Evolutionary conservation across 2,329 filamentous ascomycete genomes (phyloP), one percentile per base, ranked within the genome.

Genomic region (Scopulariopsis brevicaulis): DNA sequence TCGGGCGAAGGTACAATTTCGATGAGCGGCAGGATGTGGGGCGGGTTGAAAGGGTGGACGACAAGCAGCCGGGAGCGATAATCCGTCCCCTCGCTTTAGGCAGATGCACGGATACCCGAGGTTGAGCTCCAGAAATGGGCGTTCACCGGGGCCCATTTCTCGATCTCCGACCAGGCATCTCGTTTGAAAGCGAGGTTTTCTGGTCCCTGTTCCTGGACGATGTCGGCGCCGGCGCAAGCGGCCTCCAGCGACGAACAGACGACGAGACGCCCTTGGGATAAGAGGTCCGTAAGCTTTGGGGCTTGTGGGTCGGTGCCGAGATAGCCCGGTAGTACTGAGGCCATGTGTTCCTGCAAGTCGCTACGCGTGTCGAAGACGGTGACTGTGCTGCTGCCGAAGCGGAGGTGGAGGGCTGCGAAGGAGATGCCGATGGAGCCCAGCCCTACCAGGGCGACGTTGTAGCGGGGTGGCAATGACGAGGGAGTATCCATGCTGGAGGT

Each of bases 31-130:
- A 84, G 83, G 57, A 84, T 74, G 61, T 84, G 80, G 1, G 81
- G 82, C 24, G 79, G 82, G 58, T 84, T 84, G 66, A 80, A 85
- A 0, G 82, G 81, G 64, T 84, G 82, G 4, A 82, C 79, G 1
- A 84, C 76, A 0, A 84, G 61, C 2, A 85, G 64, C 1, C 80
- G 68, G n/a, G 65, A 35, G 18, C 52, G 48, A 28, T 62, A 57
- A 2, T 28, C 63, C 65, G 55, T 67, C 65, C 32, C 10, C 12
- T 55, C 54, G 34, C 40, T 67, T 61, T 84, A 80, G 25, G 67
- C 68, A 0, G 77, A 80, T 0, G 81, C 78, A 0, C 78, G 73
- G 32, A 84, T 83, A 0, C 82, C 81, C 1, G 75, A 79, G 0
- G 82, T 84, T 58, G 75, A 79, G 43, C 75, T 80, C 80, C 81